Evolutionary conservation across 805 yeast species (phyloP).

Genomic region (Kuraishia hungarica): DNA sequence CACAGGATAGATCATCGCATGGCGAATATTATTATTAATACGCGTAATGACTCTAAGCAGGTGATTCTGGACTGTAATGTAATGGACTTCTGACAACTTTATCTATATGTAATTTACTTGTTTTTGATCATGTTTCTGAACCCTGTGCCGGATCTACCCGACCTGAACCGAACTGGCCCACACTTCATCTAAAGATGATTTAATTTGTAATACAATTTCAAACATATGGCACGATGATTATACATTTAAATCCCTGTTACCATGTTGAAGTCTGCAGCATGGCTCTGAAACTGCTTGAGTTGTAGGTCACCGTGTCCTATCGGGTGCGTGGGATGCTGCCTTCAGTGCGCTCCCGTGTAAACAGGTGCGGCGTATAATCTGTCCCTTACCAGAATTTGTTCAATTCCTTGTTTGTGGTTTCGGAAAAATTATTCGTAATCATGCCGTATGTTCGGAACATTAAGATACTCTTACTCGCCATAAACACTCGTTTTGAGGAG

Average conservation of each 20-base stretch:
- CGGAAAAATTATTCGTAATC: neutral
- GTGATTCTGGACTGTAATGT: no score
- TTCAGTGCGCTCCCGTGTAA: neutral
- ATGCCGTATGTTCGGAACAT: neutral
- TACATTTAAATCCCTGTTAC: no score
- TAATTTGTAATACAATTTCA: neutral
- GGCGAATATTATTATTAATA: no score
- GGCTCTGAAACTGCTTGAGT: neutral
- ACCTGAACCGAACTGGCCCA: neutral
- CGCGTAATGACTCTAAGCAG: neutral
- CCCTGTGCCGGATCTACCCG: neutral
- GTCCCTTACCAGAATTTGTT: neutral
- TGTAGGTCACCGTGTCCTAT: neutral
- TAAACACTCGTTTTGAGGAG: neutral
- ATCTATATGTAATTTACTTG: no score
- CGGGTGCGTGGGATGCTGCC: neutral
- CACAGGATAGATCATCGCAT: neutral
- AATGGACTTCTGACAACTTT: no score
- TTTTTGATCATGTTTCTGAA: no score
- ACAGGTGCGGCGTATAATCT: neutral
- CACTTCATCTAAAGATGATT: neutral
- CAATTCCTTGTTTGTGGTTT: neutral
- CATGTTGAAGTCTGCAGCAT: neutral
- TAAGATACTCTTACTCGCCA: neutral
- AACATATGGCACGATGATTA: neutral